Percentiles rank a stretch among this genome's conserved stretches.
These are phyloP conservation scores for Malus hybrid DNA, from an alignment of 331 rosid species.

Conservation along the genomic window DNA sequence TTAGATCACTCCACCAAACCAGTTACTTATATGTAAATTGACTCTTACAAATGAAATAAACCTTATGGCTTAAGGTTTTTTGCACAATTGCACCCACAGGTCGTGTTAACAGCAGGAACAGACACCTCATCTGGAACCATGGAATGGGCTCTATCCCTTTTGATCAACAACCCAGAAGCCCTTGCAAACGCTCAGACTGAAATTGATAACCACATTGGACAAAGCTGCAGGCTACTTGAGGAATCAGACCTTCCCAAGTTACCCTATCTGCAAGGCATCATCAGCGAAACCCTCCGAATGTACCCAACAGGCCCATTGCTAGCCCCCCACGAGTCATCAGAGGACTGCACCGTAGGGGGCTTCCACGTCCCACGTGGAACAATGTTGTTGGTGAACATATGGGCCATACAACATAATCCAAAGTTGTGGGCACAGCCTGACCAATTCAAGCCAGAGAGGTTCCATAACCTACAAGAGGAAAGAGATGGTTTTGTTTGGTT, in stretches of 20 bases:
- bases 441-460: conserved; percentile 27
- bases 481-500: conserved; percentile 7
- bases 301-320: conserved; percentile 20
- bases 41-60: not conserved
- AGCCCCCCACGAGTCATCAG: conserved; percentile 20
- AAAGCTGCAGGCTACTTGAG: conserved; percentile 3
- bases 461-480: not conserved
- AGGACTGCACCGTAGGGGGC: conserved; percentile 22
- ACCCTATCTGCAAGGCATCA: conserved; percentile 13
- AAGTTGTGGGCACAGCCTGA: conserved; percentile 16
- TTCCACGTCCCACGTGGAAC: conserved; percentile 23
- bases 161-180: conserved; percentile 23
- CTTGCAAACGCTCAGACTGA: conserved; percentile 3
- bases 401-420: conserved; percentile 24
- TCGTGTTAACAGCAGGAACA: conserved; percentile 20
- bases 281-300: conserved; percentile 24
- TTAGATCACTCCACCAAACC: too few species aligned
- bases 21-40: too few species aligned
- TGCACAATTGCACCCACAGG: not conserved
- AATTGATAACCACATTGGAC: not conserved
- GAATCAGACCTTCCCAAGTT: conserved; percentile 24
- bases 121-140: conserved; percentile 24
- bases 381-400: conserved; percentile 23
- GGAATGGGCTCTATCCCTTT: conserved; percentile 29
- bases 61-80: not conserved